Percentiles rank a stretch among this genome's conserved stretches.
Evolutionary conservation across 148 eudicot genomes (phyloP).

Genomic region (Cornus controversa): DNA sequence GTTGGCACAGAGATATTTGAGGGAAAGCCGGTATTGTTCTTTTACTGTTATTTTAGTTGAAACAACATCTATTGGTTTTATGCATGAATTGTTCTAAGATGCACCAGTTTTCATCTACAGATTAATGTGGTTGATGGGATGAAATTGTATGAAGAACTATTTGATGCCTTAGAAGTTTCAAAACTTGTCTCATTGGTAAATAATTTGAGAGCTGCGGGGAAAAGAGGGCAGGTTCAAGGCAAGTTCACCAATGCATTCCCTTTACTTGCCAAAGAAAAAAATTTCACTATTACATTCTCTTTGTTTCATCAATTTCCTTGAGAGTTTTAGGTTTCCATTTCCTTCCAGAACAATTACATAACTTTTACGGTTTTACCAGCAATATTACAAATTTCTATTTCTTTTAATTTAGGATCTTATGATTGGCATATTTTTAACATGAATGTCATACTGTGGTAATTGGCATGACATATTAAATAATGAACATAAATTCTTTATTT

Average conservation of each 20-base stretch:
- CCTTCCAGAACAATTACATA: background rate
- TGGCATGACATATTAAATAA: background rate
- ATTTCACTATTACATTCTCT: background rate
- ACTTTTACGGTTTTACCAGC: background rate
- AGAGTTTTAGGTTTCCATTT: background rate
- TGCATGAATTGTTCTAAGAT: conserved; percentile 1
- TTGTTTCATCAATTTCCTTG: background rate
- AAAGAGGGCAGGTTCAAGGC: conserved; percentile 51
- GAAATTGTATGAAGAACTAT: conserved; percentile 41
- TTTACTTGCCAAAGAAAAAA: background rate
- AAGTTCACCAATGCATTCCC: conserved; percentile 11
- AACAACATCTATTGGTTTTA: background rate
- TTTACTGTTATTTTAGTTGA: conserved; percentile 1
- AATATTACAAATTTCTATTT: too few species aligned
- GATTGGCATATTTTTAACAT: background rate
- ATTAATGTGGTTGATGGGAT: conserved; percentile 52
- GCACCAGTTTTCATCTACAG: conserved; percentile 20
- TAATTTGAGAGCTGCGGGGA: conserved; percentile 56
- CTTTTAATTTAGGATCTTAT: background rate
- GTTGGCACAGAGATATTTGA: conserved; percentile 40
- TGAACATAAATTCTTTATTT: background rate
- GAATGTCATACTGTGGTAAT: background rate
- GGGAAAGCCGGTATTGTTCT: conserved; percentile 46
- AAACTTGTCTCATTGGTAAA: conserved; percentile 40
- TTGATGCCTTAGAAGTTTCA: conserved; percentile 41